A percentile compares a stretch with the other conserved stretches of the same genome.
phyloP scores from a whole-genome alignment of 768 basidiomycete genomes.

The Amanita jacksonii region DNA sequence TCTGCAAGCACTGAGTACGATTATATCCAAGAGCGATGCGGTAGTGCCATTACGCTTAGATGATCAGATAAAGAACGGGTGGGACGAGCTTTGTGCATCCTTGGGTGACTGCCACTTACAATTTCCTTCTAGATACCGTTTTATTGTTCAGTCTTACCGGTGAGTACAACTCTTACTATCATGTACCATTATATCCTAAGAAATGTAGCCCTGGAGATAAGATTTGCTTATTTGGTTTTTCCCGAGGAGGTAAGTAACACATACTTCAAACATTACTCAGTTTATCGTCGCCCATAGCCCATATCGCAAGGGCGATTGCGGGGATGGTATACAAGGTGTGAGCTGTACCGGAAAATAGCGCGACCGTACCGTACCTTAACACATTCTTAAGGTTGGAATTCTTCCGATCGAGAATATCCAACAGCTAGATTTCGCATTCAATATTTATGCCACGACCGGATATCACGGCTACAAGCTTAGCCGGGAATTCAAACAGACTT shows the following conservation, averaged over 20 bases:
- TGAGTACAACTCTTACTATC: neutral
- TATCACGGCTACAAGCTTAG: constrained; percentile 1
- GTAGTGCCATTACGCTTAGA: neutral
- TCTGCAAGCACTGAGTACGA: too few species aligned
- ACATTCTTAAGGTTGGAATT: constrained; percentile 16
- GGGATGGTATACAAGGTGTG: constrained; percentile 23
- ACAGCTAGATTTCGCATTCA: constrained; percentile 21
- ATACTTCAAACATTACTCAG: too few species aligned
- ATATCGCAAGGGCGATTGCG: constrained; percentile 24
- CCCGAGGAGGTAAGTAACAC: constrained; percentile 17
- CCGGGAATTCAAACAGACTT: neutral
- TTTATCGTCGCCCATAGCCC: constrained; percentile 8
- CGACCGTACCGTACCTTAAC: too few species aligned
- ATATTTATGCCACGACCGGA: constrained; percentile 4
- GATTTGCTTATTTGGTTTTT: constrained; percentile 19
- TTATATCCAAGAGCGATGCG: neutral
- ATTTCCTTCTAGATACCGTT: constrained; percentile 4
- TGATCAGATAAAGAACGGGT: neutral
- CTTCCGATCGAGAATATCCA: constrained; percentile 19
- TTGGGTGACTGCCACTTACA: neutral
- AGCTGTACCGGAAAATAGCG: too few species aligned
- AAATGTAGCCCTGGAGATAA: constrained; percentile 5
- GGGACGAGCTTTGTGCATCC: too few species aligned
- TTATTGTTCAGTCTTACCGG: constrained; percentile 6
- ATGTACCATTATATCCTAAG: too few species aligned